Percentiles rank a stretch among this genome's conserved stretches.
Conservation (phyloP, 2,329 filamentous ascomycete species). For the Colletotrichum eremochloae region DNA sequence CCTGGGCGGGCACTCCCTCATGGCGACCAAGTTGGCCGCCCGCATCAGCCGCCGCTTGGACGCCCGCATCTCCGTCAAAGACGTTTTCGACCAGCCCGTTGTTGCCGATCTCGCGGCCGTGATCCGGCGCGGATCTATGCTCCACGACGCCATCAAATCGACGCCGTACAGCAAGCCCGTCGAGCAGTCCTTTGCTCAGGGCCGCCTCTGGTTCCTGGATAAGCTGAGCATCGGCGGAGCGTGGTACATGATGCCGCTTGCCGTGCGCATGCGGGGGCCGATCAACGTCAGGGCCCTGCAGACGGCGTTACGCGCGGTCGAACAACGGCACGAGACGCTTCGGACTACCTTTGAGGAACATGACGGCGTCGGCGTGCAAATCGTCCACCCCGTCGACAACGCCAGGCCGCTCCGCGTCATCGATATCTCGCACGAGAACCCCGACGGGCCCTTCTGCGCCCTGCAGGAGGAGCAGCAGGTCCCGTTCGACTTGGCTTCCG, state of each 20-base stretch:
- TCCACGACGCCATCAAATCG: not conserved
- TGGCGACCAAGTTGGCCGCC: slow-evolving; percentile 32
- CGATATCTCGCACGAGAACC: not conserved
- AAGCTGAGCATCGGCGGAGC: not conserved
- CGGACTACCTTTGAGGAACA: slow-evolving; percentile 13
- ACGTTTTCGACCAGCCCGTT: slow-evolving; percentile 34
- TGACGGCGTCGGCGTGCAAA: slow-evolving; percentile 9
- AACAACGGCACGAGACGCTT: slow-evolving; percentile 19
- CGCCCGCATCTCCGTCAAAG: slow-evolving; percentile 29
- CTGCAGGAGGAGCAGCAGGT: slow-evolving; percentile 42
- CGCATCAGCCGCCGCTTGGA: slow-evolving; percentile 23
- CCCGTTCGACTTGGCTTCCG: slow-evolving; percentile 45
- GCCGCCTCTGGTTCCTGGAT: slow-evolving; percentile 17
- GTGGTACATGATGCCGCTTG: slow-evolving; percentile 4
- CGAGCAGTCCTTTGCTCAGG: slow-evolving; percentile 17
- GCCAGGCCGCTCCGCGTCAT: slow-evolving; percentile 19
- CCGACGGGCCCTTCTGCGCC: not conserved
- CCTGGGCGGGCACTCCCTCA: slow-evolving; percentile 38
- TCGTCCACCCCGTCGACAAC: slow-evolving; percentile 15
- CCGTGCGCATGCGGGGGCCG: not conserved
- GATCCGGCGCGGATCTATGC: not conserved
- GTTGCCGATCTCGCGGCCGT: slow-evolving; percentile 1
- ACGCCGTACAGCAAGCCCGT: not conserved
- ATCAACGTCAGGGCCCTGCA: not conserved
- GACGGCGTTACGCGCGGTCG: not conserved